These are phyloP conservation scores for Discostella stelligera DNA, from an alignment of 352 stramenopile genomes.

Conservation along the genomic window DNA sequence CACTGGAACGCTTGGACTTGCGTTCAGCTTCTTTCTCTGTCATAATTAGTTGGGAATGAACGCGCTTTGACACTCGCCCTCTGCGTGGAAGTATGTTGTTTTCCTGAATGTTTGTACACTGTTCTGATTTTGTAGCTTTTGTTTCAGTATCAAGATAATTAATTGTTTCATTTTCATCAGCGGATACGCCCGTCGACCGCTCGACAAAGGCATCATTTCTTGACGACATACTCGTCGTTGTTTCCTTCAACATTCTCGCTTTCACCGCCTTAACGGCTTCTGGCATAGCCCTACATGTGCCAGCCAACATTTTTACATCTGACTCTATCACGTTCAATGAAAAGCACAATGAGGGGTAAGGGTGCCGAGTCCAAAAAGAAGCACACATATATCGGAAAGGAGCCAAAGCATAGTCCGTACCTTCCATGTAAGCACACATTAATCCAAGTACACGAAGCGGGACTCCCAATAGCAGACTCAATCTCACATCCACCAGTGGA, in stretches of 20 bases:
- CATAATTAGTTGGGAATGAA: slow-evolving; percentile 67
- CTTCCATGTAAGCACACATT: slow-evolving; percentile 66
- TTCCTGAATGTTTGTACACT: slow-evolving; percentile 8
- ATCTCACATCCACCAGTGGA: slow-evolving; percentile 57
- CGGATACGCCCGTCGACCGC: not conserved
- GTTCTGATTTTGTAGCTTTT: not conserved
- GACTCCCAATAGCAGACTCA: slow-evolving; percentile 69
- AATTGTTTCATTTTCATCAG: not conserved
- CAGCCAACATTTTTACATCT: slow-evolving; percentile 62
- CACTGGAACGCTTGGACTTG: slow-evolving; percentile 60
- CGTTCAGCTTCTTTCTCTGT: slow-evolving; percentile 74
- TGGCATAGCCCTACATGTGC: slow-evolving; percentile 69
- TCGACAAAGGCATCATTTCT: slow-evolving; percentile 7
- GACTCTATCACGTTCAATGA: not conserved
- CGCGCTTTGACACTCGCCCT: slow-evolving; percentile 68
- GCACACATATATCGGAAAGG: not conserved
- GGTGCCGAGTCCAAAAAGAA: not conserved
- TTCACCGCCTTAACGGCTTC: slow-evolving; percentile 53
- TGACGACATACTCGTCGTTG: slow-evolving; percentile 8
- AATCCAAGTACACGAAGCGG: slow-evolving; percentile 47
- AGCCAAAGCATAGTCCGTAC: not conserved
- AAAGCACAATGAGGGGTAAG: not conserved
- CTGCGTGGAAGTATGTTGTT: slow-evolving; percentile 23
- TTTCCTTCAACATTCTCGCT: slow-evolving; percentile 11
- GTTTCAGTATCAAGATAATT: not conserved